Conservation (phyloP, 257 asterid species). For the Nicotiana sylvestris region DNA sequence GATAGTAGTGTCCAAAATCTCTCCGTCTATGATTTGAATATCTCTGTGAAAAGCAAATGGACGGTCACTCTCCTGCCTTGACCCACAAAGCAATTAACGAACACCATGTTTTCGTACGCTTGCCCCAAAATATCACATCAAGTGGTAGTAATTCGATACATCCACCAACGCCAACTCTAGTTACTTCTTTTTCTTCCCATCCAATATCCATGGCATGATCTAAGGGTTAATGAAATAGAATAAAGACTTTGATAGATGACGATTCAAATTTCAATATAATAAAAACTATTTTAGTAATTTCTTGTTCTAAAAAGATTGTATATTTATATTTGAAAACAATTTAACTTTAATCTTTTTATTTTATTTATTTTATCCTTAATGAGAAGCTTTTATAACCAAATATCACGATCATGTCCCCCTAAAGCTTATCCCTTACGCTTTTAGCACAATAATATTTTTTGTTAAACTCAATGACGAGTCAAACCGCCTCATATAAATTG, state of each 20-base stretch:
- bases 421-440: no score
- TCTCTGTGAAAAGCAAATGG: background rate
- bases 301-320: no score
- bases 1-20: background rate
- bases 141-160: background rate
- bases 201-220: background rate
- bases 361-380: no score
- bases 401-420: no score
- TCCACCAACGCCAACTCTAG: background rate
- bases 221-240: no score
- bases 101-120: background rate
- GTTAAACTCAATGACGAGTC: no score
- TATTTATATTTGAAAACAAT: background rate
- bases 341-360: no score
- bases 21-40: background rate
- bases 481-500: no score
- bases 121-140: background rate
- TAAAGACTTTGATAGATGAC: no score
- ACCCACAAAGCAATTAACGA: slow-evolving; percentile 1
- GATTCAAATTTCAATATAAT: background rate
- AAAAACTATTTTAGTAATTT: no score
- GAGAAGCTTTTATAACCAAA: no score
- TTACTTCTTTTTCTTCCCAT: background rate
- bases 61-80: background rate
- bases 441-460: no score